These are phyloP conservation scores for Neoarthrinium moseri DNA, from an alignment of 2,329 filamentous ascomycete genomes.

Conservation along the genomic window DNA sequence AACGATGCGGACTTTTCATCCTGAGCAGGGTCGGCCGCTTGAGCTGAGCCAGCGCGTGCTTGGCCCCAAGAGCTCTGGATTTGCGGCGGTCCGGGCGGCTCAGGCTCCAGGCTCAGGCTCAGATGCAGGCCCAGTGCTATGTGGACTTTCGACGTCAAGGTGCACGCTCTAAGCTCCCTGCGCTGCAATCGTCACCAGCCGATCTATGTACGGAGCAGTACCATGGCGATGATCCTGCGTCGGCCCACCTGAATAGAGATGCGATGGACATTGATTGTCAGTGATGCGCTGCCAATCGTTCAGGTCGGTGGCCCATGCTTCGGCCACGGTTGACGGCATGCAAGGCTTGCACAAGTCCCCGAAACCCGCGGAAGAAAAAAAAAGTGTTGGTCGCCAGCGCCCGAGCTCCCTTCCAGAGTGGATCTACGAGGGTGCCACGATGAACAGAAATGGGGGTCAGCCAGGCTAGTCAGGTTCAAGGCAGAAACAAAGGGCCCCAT, in stretches of 20 bases:
- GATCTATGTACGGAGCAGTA: background rate
- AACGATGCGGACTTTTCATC: background rate
- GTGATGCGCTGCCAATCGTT: slow-evolving; percentile 1
- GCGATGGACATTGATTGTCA: slow-evolving; percentile 5
- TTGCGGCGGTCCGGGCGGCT: slow-evolving; percentile 4
- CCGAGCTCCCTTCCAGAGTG: slow-evolving; percentile 1
- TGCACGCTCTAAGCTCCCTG: no score
- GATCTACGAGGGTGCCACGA: slow-evolving; percentile 2
- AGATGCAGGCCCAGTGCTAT: background rate
- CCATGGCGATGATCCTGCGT: no score
- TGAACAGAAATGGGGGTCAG: background rate
- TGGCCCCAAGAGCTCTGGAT: background rate
- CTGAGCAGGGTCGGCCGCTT: background rate
- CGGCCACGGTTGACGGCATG: background rate
- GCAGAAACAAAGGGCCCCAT: no score
- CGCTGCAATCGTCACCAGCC: no score
- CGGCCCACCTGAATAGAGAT: no score
- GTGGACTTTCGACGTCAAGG: no score
- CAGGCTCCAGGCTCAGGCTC: background rate
- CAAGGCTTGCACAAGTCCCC: no score
- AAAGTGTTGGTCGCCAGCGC: background rate
- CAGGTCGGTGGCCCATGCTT: background rate
- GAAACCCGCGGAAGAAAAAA: no score
- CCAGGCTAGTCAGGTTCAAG: no score
- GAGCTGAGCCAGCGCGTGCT: no score